phyloP scores from a whole-genome alignment of 345 rosid species.

The Murraya paniculata region DNA sequence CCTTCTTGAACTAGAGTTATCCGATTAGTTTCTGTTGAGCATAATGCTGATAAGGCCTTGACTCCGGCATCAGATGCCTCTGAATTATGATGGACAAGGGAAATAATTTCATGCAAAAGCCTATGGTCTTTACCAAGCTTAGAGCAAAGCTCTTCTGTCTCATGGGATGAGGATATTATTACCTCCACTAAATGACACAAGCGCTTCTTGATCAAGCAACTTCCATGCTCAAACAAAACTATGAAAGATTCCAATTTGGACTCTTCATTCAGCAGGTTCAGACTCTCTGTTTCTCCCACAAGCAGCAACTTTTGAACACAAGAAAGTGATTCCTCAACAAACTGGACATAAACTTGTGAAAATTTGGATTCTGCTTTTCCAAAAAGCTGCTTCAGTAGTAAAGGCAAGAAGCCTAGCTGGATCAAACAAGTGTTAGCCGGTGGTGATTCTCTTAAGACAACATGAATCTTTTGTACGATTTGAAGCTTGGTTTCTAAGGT shows the following conservation, averaged over 20 bases:
- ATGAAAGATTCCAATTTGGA: constrained; percentile 34
- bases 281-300: constrained; percentile 13
- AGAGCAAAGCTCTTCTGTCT: constrained; percentile 40
- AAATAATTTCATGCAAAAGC: constrained; percentile 25
- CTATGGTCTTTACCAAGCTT: constrained; percentile 22
- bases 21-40: constrained; percentile 34
- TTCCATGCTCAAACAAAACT: constrained; percentile 38
- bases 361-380: constrained; percentile 20
- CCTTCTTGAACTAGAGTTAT: constrained; percentile 38
- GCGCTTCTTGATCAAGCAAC: constrained; percentile 22
- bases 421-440: constrained; percentile 26
- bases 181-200: constrained; percentile 43
- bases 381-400: constrained; percentile 37
- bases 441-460: constrained; percentile 28
- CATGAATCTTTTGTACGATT: constrained; percentile 25
- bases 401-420: constrained; percentile 46
- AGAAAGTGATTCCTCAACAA: constrained; percentile 34
- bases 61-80: constrained; percentile 32
- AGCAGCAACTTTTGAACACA: constrained; percentile 38
- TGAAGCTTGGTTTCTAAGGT: constrained; percentile 28
- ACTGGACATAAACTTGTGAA: constrained; percentile 25
- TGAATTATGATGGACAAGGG: constrained; percentile 21
- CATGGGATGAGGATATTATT: constrained; percentile 37
- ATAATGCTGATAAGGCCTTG: constrained; percentile 42
- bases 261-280: constrained; percentile 42